These are phyloP conservation scores for Pseudocercospora fijiensis DNA, from an alignment of 2,329 filamentous ascomycete species.

Conservation along the genomic window DNA sequence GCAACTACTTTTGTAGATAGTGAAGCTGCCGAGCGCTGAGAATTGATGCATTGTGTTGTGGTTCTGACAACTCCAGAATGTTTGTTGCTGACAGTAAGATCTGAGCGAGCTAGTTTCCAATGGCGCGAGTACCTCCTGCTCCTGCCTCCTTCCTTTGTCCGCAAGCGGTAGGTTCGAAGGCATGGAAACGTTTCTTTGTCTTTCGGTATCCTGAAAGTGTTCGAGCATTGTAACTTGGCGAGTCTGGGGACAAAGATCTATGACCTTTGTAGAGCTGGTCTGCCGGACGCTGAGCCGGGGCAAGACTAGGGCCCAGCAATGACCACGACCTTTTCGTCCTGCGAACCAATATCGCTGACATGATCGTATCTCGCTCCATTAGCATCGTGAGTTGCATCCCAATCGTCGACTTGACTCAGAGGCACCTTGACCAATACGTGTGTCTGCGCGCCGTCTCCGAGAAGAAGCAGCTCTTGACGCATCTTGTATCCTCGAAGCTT, in stretches of 20 bases:
- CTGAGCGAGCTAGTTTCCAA: not conserved
- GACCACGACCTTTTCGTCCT: constrained; percentile 14
- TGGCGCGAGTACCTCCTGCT: not conserved
- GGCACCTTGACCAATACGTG: constrained; percentile 58
- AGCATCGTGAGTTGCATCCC: constrained; percentile 60
- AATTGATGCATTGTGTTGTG: not conserved
- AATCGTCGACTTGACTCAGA: constrained; percentile 50
- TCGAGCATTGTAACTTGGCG: not conserved
- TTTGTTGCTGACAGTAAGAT: not conserved
- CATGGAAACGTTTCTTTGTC: not conserved
- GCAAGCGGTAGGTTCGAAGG: not conserved
- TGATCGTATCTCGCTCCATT: constrained; percentile 21
- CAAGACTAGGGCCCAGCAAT: not conserved
- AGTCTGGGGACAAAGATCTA: not conserved
- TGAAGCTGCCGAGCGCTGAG: not conserved
- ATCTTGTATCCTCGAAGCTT: constrained; percentile 55
- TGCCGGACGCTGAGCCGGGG: not conserved
- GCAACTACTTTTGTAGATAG: not conserved
- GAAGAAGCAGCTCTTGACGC: constrained; percentile 54
- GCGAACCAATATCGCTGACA: constrained; percentile 5
- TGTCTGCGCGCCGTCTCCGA: constrained; percentile 51
- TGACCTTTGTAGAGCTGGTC: not conserved
- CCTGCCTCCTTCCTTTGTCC: not conserved
- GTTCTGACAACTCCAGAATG: not conserved
- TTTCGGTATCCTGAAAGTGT: not conserved